Evolutionary conservation across 2,329 filamentous ascomycete genomes (phyloP), one percentile per base, ranked within the genome.

Genomic region (Penicillium sp.): DNA sequence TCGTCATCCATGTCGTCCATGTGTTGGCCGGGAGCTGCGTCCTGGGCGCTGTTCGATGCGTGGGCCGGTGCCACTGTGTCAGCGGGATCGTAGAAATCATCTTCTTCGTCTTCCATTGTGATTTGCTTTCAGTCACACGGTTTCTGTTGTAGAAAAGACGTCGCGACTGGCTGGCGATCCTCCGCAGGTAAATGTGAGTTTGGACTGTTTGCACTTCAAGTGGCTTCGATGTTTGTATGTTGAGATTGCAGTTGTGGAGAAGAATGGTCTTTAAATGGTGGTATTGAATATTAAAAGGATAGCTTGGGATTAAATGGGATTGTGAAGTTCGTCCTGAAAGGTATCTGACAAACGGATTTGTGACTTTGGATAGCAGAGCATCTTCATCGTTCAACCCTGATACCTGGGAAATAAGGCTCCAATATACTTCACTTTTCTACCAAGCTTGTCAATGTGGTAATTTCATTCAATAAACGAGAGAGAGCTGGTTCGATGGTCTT

Each of bases 31-130:
- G 60, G 53, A 57, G 67, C 57, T 46, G 58, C 62, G 39, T 71
- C 67, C 33, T 68, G 65, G 14, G 67, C 59, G 37, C 66, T 62
- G 59, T 72, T 73, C 16, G 69, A 67, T 14, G 63, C 55, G 39
- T 74, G 69, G 25, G 60, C 57, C 4, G 67, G 57, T 11, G 73
- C 69, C n/a, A 75, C 67, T 19, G 67, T 61, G 53, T 78, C 76
- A 16, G 71, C 68, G 19, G 77, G 76, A 54, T 76, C 76, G 58
- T 80, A 80, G 23, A 80, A 75, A 66, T 79, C 77, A 59, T 80
- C 77, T 19, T 80, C 77, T 55, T 78, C 76, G 59, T 78, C 77
- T n/a, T 79, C 77, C 74, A 79, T 79, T 49, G 52, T 72, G 58
- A 54, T 52, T 58, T 46, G 52, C 53, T 56, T 56, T 59, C 46